Base-by-base conservation (phyloP, 371 early-diverging fungal genomes). In the Syncephalastrum contaminatum region DNA sequence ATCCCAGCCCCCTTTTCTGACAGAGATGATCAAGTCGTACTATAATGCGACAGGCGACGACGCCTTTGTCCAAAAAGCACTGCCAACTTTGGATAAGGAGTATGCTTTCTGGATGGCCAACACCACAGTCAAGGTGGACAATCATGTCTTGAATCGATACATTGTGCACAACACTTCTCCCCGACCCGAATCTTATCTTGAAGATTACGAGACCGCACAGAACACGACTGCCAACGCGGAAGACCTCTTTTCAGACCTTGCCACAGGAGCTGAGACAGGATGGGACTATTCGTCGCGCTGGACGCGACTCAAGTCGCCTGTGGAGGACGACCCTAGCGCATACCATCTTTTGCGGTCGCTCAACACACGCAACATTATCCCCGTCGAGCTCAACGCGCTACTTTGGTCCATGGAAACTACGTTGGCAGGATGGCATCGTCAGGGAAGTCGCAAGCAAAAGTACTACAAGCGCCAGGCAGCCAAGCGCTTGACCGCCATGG, bases 241-340 rank as follows among this genome's bases (percentile, higher is more conserved):
- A 0, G 56, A 60, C 1, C 54, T 89, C 12, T 93, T 85, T 62
- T 70, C 81, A 1, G 85, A 93, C 41, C 60, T 94, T 47, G 90
- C 90, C 15, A 75, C 93, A 0, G 92, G 84, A 19, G 92, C 97
- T 3, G 96, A 97, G 69, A 82, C 88, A 15, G 97, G 97, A 8
- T 92, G 92, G 92, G 95, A 95, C 70, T 95, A 87, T 61, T 83
- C 88, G 16, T 77, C 85, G 2, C 79, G 95, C 25, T 93, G 91
- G 91, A 68, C 87, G 4, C 64, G 58, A 8, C 43, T 64, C 39
- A 66, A 77, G 10, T 25, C 24, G 7, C 70, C 69, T 1, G 59
- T 68, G 45, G 53, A 47, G 4, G 59, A 64, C 25, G 62, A 48
- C 15, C 16, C 19, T 2, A 45, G 30, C 24, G 21, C 21, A 4